Base-by-base conservation (phyloP, 139 green algal genomes). In the Axilococcus clingmanii region DNA sequence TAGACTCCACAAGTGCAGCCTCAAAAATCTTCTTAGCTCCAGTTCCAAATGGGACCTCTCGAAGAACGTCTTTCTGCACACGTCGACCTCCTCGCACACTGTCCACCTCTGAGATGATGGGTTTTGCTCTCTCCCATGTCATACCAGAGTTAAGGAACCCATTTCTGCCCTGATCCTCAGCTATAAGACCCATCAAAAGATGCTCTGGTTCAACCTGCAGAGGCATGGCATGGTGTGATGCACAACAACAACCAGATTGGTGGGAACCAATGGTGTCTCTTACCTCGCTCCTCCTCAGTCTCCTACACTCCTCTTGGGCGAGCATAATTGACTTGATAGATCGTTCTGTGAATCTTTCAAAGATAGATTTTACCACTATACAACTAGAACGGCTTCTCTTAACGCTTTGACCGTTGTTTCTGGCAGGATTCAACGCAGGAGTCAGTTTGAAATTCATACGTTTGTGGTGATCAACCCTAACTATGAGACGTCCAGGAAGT, bases 161-260 rank as follows among this genome's bases (percentile, higher is more conserved):
- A 3, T 42, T 31, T 66, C 74, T 32, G 1, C 22, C 8, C 28
- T 38, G 51, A 23, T 86, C 80, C 57, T 95, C 86, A 9, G 68
- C 60, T 11, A 95, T 72, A 7, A 96, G 66, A 14, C 87, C 85
- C 4, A 96, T 76, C n/a, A 96, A 60, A 11, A 96, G 64, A 55
- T 95, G 82, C 53, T 88, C 77, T 2, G 83, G 85, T 20, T 55
- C 67, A 1, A 94, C 82, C 83, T 89, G 63, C 36, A 45, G 1
- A 31, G 23, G 9, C 9, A 34, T 36, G 2, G 7, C 14, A 1
- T 36, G 2, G 12, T 1, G 1, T 48, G 7, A 48, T 8, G 25
- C 5, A 27, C 41, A 29, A 29, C 14, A 29, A n/a, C 24, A 48
- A 48, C 9, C 9, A 15, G 22, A 43, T 43, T 43, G 11, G 19